Base-by-base conservation (phyloP, 305 asterid species). In the Fraxinus velutina region DNA sequence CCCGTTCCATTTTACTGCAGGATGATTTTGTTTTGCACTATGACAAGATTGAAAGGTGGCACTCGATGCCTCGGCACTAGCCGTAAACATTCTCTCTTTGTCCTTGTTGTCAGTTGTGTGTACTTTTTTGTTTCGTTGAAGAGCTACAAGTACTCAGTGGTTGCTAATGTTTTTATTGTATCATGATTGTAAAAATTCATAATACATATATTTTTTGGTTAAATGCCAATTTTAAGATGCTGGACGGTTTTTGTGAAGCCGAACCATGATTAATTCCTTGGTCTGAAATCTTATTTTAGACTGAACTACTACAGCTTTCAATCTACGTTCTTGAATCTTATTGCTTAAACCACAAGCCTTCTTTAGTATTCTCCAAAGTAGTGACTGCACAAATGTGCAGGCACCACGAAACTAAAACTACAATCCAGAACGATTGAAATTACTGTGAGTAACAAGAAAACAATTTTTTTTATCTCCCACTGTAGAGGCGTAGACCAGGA, bases 1-100 rank as follows among this genome's bases (percentile, higher is more conserved):
- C 64, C 22, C 21, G 24, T 55, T 55, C 24, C 21, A 55, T 55
- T 55, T 55, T 55, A 17, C 66, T 83, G 89, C 93, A 95, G 97
- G 99, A 95, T 82, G 91, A 90, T 88, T 86, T 92, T 77, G 90
- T 93, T 30, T 74, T 95, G 86, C 90, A 90, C 39, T 95, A 92
- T 85, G 97, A 92, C 39, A 78, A 87, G 93, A 88, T 95, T 29
- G 99, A 95, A 83, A 90, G 85, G 79, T 89, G 91, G 72, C 97
- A 95, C 3, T 19, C 30, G 6, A 82, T 94, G 47, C 88, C 92
- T 76, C 92, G 85, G 78, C 9, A 5, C 22, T 55, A 55, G 17
- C 24, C 24, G 0, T 55, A 0, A 17, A 55, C 24, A 0, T 55
- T 55, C 24, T 55, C 22, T n/a, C 24, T 55, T 55, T 55, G 21